Base-by-base conservation (phyloP, 2,329 filamentous ascomycete species). In the Podosphaera leucotricha region DNA sequence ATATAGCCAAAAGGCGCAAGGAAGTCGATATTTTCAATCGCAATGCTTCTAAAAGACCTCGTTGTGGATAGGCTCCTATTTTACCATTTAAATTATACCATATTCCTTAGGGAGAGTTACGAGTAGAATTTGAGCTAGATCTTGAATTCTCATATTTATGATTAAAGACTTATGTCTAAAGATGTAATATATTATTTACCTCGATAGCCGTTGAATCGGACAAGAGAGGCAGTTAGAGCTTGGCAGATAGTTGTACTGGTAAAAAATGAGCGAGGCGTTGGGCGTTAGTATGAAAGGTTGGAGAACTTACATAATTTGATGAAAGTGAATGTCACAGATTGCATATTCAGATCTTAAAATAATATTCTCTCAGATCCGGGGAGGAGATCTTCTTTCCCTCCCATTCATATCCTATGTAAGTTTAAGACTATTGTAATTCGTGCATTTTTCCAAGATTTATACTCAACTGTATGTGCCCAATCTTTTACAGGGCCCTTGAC, bases 11-110 rank as follows among this genome's bases (percentile, higher is more conserved):
- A 28, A 33, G 21, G 20, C 18, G 35, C 7, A 22, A 37, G 16
- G n/a, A 24, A 28, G 35, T 38, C n/a, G 42, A 44, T 44, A 38
- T 37, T 19, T 44, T 44, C 19, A 44, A 44, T 16, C 42, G 42
- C 26, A 28, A 28, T 7, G 18, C 21, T 19, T 20, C 41, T 5
- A 44, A 44, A n/a, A 38, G 22, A 24, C 20, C 42, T 16, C 15
- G 42, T 11, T 21, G 11, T 21, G n/a, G 16, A 19, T 35, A 6
- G 35, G 41, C 28, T 33, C 15, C 6, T 11, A 13, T 11, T 33
- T 33, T 33, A 13, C 15, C 13, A 7, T n/a, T 33, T 33, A 33
- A 6, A n/a, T 33, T 6, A 7, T 33, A n/a, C 8, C 28, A 33
- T 6, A 33, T 13, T 3, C 15, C 28, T 33, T 3, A 4, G 13